These are phyloP conservation scores for Turritis glabra DNA, from an alignment of 345 rosid species.

Conservation along the genomic window DNA sequence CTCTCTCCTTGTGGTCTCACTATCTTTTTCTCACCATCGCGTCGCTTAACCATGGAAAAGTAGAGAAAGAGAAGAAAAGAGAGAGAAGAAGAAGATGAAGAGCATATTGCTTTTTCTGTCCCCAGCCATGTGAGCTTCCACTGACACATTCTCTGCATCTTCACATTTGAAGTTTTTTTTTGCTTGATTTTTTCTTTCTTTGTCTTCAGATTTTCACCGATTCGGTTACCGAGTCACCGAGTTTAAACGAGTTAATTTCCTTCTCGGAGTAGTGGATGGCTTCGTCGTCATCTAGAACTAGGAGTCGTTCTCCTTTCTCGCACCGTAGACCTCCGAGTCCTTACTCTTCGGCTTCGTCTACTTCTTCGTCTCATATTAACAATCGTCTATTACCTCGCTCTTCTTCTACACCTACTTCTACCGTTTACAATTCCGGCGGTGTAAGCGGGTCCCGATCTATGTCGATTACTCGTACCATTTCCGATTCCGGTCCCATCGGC, in stretches of 20 bases:
- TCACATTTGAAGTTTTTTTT: constrained; percentile 25
- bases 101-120: constrained; percentile 46
- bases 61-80: background rate
- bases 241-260: constrained; percentile 42
- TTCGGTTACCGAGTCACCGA: constrained; percentile 38
- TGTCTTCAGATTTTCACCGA: background rate
- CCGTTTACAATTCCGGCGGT: constrained; percentile 53
- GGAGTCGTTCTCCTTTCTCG: constrained; percentile 88
- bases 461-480: constrained; percentile 60
- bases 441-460: constrained; percentile 70
- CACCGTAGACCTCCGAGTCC: constrained; percentile 69
- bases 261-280: constrained; percentile 49
- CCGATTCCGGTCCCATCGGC: constrained; percentile 48
- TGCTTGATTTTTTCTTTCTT: constrained; percentile 20
- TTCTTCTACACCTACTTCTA: constrained; percentile 68
- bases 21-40: constrained; percentile 36
- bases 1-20: constrained; percentile 39
- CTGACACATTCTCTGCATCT: constrained; percentile 54
- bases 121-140: constrained; percentile 70
- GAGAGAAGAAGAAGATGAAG: constrained; percentile 1
- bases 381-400: constrained; percentile 70
- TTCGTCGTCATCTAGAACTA: constrained; percentile 75
- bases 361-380: constrained; percentile 56
- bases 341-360: constrained; percentile 72
- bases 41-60: constrained; percentile 23